Evolutionary conservation across 164 flowering plant genomes (phyloP), one percentile per base, ranked within the genome.

Genomic region (Kalanchoe fedtschenkoi): DNA sequence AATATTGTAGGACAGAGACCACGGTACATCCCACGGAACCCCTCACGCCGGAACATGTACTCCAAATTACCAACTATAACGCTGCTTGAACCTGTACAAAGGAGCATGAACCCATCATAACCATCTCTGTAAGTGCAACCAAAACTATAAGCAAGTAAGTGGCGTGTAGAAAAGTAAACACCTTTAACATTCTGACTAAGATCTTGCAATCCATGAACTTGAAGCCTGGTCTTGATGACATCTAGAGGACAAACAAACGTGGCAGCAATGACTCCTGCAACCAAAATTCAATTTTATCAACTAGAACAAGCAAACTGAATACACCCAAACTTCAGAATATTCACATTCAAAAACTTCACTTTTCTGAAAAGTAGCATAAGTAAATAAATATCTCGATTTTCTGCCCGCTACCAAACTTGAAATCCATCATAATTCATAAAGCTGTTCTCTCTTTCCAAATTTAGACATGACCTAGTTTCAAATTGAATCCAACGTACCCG

Each of bases 201-300:
- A 53, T 66, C 69, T 0, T 89, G 85, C 53, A 87, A 63, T 57
- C 99, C 99, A 69, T 93, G 97, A 60, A 93, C 99, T 69, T 93
- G 99, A 71, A 93, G 75, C 75, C 96, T 80, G 28, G 99, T 93
- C 72, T 90, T 93, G 66, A 93, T 90, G 15, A 93, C 96, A 84
- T 93, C 99, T 67, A 93, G 77, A 41, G 99, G 99, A 70, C 99
- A 93, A 58, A 93, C 99, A 75, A 93, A 93, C 0, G 99, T 85
- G 22, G 99, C 99, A 38, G 97, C 97, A 61, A 88, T 78, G 41
- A 75, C 88, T 34, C 99, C 97, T 93, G 77, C 64, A 75, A 9
- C 42, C 57, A 38, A 58, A 58, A 22, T 42, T 63, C 63, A 69
- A 60, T 30, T 14, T 41, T 24, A 14, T n/a, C 21, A 33, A 60